Evolutionary conservation across 139 green algal species (phyloP).

Genomic region (Coelastrella sp.): DNA sequence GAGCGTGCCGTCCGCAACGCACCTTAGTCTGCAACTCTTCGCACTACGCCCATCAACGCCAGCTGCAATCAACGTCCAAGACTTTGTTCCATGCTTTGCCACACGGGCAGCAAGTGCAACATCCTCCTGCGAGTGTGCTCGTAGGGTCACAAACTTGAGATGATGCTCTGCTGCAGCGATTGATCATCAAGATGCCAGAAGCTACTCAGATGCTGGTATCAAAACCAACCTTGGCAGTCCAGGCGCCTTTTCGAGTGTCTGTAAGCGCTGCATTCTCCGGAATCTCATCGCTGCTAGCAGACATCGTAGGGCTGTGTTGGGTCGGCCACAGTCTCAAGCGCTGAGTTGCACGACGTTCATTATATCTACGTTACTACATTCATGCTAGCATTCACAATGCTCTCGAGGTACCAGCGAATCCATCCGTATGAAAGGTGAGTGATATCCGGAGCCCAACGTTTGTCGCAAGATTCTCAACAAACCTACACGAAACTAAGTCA

Average conservation of each 20-base stretch:
- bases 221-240: conserved; percentile 26
- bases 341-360: not conserved
- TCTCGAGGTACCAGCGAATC: not conserved
- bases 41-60: conserved; percentile 78
- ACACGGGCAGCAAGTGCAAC: conserved; percentile 61
- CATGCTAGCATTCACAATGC: not conserved
- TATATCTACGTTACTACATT: not conserved
- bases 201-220: not conserved
- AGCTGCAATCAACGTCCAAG: conserved; percentile 83
- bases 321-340: not conserved
- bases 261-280: not conserved
- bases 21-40: conserved; percentile 88
- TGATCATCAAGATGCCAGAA: no score
- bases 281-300: not conserved
- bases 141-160: no score
- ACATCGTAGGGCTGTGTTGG: not conserved
- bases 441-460: not conserved
- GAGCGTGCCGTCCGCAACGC: not conserved
- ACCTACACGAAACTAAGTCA: not conserved
- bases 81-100: conserved; percentile 64
- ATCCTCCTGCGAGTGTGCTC: no score
- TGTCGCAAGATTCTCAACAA: no score
- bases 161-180: no score
- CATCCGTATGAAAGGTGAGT: not conserved
- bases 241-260: conserved; percentile 28